Percentiles rank a stretch among this genome's conserved stretches.
These are phyloP conservation scores for Pouteria campechiana DNA, from an alignment of 179 eudicot species.

Conservation along the genomic window DNA sequence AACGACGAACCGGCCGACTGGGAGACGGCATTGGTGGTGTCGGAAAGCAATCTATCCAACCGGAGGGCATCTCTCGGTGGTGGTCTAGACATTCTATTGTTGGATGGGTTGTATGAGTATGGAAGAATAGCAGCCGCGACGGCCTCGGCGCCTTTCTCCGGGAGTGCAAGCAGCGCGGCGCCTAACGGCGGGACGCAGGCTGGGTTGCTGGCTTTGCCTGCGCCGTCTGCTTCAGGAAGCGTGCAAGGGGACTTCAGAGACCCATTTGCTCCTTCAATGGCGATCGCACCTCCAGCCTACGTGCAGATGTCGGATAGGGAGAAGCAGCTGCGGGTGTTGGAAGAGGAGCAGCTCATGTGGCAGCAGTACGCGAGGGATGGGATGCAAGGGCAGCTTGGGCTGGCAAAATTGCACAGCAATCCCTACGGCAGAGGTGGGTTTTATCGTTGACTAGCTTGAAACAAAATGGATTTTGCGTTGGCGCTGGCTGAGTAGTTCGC, in stretches of 20 bases:
- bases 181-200: slow-evolving; percentile 52
- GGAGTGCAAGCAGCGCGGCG: slow-evolving; percentile 85
- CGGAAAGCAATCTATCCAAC: slow-evolving; percentile 55
- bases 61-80: slow-evolving; percentile 50
- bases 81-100: slow-evolving; percentile 53
- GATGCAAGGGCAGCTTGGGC: slow-evolving; percentile 47
- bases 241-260: slow-evolving; percentile 9
- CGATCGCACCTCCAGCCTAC: slow-evolving; percentile 63
- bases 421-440: too few species aligned
- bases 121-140: slow-evolving; percentile 28
- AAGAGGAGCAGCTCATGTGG: slow-evolving; percentile 84
- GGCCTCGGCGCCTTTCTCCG: slow-evolving; percentile 30
- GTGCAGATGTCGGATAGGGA: slow-evolving; percentile 91
- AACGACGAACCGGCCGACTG: slow-evolving; percentile 37
- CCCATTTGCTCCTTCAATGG: slow-evolving; percentile 67
- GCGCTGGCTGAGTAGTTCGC: too few species aligned
- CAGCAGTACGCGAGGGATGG: slow-evolving; percentile 62
- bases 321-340: slow-evolving; percentile 52
- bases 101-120: slow-evolving; percentile 73
- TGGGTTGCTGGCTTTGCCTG: slow-evolving; percentile 56
- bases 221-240: slow-evolving; percentile 27
- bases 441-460: too few species aligned
- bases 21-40: slow-evolving; percentile 65
- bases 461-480: too few species aligned
- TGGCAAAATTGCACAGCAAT: slow-evolving; percentile 15